Evolutionary conservation across 2,329 filamentous ascomycete species (phyloP).

Genomic region (Colletotrichum kahawae): DNA sequence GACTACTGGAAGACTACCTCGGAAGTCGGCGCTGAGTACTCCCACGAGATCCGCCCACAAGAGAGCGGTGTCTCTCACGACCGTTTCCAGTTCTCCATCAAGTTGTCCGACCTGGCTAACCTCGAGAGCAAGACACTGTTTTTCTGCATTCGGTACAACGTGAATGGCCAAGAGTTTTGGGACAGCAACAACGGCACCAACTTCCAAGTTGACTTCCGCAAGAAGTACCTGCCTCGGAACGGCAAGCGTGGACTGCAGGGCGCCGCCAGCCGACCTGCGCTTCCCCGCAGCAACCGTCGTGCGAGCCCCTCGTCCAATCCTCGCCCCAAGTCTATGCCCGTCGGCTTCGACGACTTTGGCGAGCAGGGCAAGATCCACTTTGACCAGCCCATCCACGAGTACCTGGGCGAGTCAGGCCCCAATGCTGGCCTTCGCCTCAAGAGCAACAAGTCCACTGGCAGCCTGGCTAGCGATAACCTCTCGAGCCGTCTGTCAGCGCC

Average conservation of each 20-base stretch:
- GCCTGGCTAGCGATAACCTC: constrained; percentile 67
- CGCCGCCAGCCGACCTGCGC: constrained; percentile 52
- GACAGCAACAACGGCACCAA: constrained; percentile 90
- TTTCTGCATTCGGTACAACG: constrained; percentile 87
- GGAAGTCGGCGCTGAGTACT: constrained; percentile 88
- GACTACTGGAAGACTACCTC: constrained; percentile 99
- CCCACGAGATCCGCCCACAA: constrained; percentile 58
- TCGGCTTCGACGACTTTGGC: constrained; percentile 74
- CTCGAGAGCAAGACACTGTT: constrained; percentile 92
- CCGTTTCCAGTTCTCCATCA: constrained; percentile 93
- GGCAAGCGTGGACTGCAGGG: constrained; percentile 60
- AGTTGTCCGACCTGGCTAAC: constrained; percentile 87
- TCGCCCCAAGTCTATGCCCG: constrained; percentile 60
- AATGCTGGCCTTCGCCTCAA: constrained; percentile 69
- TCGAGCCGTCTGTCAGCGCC: constrained; percentile 56
- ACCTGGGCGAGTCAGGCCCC: constrained; percentile 66
- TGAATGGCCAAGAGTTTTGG: constrained; percentile 88
- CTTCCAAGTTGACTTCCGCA: constrained; percentile 92
- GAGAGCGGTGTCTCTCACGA: constrained; percentile 68
- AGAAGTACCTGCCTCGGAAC: constrained; percentile 71
- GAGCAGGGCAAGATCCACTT: constrained; percentile 64
- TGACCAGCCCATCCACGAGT: constrained; percentile 63
- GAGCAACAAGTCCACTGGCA: constrained; percentile 68
- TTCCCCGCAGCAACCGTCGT: constrained; percentile 72
- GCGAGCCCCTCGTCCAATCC: constrained; percentile 43